These are phyloP conservation scores for Eruca vesicaria DNA, from an alignment of 441 rosid species.

Conservation along the genomic window DNA sequence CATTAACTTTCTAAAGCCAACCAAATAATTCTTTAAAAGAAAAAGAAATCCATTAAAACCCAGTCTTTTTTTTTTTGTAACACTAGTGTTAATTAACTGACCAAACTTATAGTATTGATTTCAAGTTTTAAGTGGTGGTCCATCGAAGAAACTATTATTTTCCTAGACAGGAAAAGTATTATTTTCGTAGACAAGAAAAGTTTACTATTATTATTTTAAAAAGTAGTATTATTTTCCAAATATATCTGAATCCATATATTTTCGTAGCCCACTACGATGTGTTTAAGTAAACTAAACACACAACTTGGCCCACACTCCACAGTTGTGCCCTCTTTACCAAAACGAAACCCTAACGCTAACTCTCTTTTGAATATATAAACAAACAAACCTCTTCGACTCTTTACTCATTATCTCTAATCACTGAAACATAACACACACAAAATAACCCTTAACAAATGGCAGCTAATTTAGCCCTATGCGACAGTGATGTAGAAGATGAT, in stretches of 20 bases:
- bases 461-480: constrained; percentile 37
- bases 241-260: constrained; percentile 9
- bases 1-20: constrained; percentile 7
- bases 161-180: neutral
- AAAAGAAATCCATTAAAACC: neutral
- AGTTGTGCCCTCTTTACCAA: constrained; percentile 29
- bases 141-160: constrained; percentile 10
- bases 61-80: neutral
- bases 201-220: too few relatives aligned
- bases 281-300: neutral
- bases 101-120: neutral
- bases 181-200: neutral
- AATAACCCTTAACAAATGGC: constrained; percentile 39
- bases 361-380: constrained; percentile 28
- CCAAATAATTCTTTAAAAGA: neutral
- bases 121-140: constrained; percentile 23
- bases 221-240: neutral
- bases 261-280: too few relatives aligned
- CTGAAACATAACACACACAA: constrained; percentile 11
- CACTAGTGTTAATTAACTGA: neutral
- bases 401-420: constrained; percentile 17
- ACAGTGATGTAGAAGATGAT: constrained; percentile 51
- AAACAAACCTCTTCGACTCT: constrained; percentile 9
- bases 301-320: constrained; percentile 5
- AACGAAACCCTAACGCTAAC: constrained; percentile 29